Base-by-base conservation (phyloP, 257 asterid genomes). In the Datura wrightii region DNA sequence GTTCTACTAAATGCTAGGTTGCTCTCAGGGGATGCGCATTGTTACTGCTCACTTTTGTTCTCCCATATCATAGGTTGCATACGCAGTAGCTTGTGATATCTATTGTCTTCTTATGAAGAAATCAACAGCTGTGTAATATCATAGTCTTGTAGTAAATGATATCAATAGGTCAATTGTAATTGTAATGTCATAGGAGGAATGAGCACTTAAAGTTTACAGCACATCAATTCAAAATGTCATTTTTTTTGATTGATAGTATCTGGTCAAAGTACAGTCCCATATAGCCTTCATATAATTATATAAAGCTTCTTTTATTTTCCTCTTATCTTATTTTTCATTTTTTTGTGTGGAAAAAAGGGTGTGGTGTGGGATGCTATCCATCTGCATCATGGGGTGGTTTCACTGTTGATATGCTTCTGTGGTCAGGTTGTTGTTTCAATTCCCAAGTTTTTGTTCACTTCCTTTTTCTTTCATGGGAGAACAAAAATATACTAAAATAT, bases 151-250 rank as follows among this genome's bases (percentile, higher is more conserved):
- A 24, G 60, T 50, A 50, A 52, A 76, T 13, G 15, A 50, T 76
- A 76, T 76, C 62, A 76, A 50, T 76, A 76, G 82, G 34, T 52
- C 14, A 24, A 13, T 52, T 76, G 82, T 31, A 76, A 76, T 4
- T 76, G 82, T 76, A 50, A 76, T 76, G n/a, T 76, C 44, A 76
- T 52, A 24, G 42, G 46, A 24, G 19, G 82, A 76, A 52, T 76
- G 24, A 52, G 2, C 59, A 24, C 11, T 24, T 13, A 46, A 5
- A 72, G 59, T 19, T n/a, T 72, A 71, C 8, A 24, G 37, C 80
- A 76, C 60, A 48, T 50, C 59, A 14, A 50, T 76, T 76, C 81
- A 76, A 76, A 39, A 14, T 76, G 39, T 34, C 46, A 76, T 76
- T 78, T 71, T 78, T 71, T 74, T 76, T 52, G 5, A 72, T 72